phyloP scores from a whole-genome alignment of 2,329 filamentous ascomycete species.

The Leptographium galeiforme region DNA sequence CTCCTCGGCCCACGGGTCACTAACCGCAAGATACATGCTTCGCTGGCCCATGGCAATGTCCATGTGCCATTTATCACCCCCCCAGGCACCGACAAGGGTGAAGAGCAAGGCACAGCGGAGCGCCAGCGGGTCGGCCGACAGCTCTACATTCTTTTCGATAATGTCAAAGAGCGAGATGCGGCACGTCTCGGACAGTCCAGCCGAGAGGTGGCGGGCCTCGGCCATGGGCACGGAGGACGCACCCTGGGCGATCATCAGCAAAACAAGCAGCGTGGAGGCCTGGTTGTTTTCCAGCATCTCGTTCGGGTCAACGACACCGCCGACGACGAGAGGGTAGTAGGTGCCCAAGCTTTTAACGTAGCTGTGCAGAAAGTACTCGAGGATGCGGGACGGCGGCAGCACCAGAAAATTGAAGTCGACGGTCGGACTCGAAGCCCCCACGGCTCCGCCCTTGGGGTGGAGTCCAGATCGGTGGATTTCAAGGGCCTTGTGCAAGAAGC shows the following conservation, averaged over 20 bases:
- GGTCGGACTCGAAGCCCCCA: conserved; percentile 21
- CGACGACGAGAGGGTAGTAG: conserved; percentile 50
- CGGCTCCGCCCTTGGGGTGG: conserved; percentile 17
- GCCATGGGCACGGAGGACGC: conserved; percentile 51
- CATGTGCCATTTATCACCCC: conserved; percentile 67
- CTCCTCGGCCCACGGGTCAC: conserved; percentile 10
- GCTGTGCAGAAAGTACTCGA: conserved; percentile 54
- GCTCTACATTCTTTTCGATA: conserved; percentile 57
- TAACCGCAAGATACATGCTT: conserved; percentile 55
- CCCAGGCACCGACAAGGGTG: conserved; percentile 56
- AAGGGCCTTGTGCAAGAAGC: conserved; percentile 56
- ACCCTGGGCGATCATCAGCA: conserved; percentile 62
- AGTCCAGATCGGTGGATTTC: conserved; percentile 48
- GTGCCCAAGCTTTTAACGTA: conserved; percentile 53
- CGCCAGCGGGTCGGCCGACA: conserved; percentile 43
- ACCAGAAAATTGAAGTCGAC: conserved; percentile 47
- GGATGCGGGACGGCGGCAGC: conserved; percentile 49
- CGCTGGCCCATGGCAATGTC: conserved; percentile 63
- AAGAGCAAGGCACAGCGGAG: conserved; percentile 55
- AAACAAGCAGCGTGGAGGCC: conserved; percentile 49
- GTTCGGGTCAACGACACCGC: conserved; percentile 50
- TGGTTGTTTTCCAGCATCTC: conserved; percentile 54
- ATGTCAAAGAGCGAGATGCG: conserved; percentile 60
- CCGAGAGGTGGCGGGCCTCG: conserved; percentile 51
- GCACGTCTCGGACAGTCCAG: conserved; percentile 56